Evolutionary conservation across 306 rosid species (phyloP), one percentile per base, ranked within the genome.

Genomic region (Cucumis cinereus): DNA sequence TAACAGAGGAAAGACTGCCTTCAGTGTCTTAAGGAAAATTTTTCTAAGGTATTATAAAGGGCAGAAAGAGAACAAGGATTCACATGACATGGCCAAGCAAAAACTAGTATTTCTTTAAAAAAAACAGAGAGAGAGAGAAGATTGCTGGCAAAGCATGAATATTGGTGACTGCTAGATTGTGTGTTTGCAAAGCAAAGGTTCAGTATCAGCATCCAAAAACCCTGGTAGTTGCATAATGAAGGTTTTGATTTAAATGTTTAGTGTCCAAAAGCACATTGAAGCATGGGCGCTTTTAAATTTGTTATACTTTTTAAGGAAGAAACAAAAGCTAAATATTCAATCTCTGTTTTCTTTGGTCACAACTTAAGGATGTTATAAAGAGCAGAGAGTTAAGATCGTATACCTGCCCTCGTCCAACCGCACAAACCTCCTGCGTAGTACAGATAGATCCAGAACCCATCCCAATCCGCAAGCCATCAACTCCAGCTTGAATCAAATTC

Each of bases 401-500:
- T 89, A 94, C 99, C 96, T 92, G 99, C 20, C 97, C 96, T 12
- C 99, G 89, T 24, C 99, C 97, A 3, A 90, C 99, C 1, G 97
- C 99, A 22, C 99, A 94, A 22, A 90, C 99, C 80, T 94, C 99
- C 76, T 94, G 97, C 2, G 99, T 92, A 13, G 99, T 94, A 67
- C 99, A 92, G 36, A 94, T 94, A 36, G 99, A 94, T 0, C 99
- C 99, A 23, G 99, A 94, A 0, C 99, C 99, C 99, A 94, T 94
- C 50, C 99, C 96, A 66, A 92, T 90, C 43, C 97, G 82, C 85
- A 94, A 83, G 14, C 96, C 99, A 80, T 94, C 99, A 10, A 75
- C 97, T 35, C 99, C 99, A 4, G 96, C 95, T 49, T 88, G 89
- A 87, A 90, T 89, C 76, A 94, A 68, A 83, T 94, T 92, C 76